phyloP scores from a whole-genome alignment of 163 green algal species.

The Volvox carteri region DNA sequence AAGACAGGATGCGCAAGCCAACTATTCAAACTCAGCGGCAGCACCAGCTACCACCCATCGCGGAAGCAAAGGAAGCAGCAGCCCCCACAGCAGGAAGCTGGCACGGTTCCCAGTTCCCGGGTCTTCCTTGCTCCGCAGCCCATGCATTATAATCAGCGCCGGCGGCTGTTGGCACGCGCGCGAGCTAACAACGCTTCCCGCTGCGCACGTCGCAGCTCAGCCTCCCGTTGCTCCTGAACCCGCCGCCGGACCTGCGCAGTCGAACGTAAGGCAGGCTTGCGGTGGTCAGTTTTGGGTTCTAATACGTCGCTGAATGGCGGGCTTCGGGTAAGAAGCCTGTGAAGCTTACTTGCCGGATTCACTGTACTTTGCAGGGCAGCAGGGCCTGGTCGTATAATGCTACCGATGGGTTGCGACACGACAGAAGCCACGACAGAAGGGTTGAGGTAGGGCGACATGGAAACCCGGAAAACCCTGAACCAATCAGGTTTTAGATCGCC shows the following conservation, averaged over 20 bases:
- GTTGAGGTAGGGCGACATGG: too few species aligned
- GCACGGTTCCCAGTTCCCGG: too few species aligned
- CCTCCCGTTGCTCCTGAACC: conserved; percentile 51
- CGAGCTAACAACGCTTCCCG: conserved; percentile 42
- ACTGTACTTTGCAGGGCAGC: background rate
- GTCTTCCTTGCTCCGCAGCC: too few species aligned
- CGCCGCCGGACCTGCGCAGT: conserved; percentile 22
- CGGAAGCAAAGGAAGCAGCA: too few species aligned
- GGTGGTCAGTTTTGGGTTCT: background rate
- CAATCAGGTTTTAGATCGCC: too few species aligned
- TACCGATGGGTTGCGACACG: background rate
- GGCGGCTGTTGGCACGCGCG: conserved; percentile 7
- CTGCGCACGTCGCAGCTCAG: background rate
- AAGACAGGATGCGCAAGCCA: too few species aligned
- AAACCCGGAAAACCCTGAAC: too few species aligned
- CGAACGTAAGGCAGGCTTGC: background rate
- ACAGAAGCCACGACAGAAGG: background rate
- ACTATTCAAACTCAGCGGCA: too few species aligned
- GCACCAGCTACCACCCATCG: too few species aligned
- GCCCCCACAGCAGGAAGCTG: too few species aligned
- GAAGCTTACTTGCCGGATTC: background rate
- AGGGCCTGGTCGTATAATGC: background rate
- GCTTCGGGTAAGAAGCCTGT: background rate
- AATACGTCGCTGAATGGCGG: background rate
- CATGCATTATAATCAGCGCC: conserved; percentile 8